These are phyloP conservation scores for Cytospora paraplurivora DNA, from an alignment of 2,329 filamentous ascomycete species.

Conservation along the genomic window DNA sequence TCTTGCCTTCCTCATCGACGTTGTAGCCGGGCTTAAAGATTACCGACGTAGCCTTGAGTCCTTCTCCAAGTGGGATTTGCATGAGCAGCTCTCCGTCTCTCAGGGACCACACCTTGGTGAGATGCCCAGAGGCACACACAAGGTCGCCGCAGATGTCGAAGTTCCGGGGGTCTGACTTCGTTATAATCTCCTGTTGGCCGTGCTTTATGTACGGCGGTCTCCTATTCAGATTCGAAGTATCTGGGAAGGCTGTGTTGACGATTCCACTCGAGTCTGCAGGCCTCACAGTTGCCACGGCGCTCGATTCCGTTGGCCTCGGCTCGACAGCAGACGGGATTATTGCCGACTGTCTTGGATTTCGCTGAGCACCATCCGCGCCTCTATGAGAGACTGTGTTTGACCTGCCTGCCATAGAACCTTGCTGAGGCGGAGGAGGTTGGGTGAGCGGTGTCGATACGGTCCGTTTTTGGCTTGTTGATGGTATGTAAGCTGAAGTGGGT, in stretches of 20 bases:
- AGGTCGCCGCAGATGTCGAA: constrained; percentile 88
- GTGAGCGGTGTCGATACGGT: constrained; percentile 49
- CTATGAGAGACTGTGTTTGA: constrained; percentile 53
- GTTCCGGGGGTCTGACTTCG: constrained; percentile 82
- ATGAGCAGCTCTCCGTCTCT: constrained; percentile 78
- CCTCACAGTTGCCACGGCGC: constrained; percentile 22
- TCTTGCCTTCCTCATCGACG: constrained; percentile 77
- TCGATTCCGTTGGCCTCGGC: constrained; percentile 12
- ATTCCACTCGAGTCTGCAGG: constrained; percentile 48
- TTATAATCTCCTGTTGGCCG: constrained; percentile 74
- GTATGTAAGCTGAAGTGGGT: constrained; percentile 9
- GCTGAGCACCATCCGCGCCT: constrained; percentile 42
- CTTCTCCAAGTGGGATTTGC: constrained; percentile 82
- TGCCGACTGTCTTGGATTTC: constrained; percentile 41
- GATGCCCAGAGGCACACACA: constrained; percentile 81
- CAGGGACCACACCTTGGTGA: constrained; percentile 88
- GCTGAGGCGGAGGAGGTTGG: constrained; percentile 47
- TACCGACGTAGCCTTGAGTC: constrained; percentile 77
- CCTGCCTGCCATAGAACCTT: constrained; percentile 45
- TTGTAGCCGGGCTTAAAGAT: constrained; percentile 81
- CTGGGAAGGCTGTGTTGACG: constrained; percentile 70
- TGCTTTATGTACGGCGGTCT: constrained; percentile 75
- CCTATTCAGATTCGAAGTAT: constrained; percentile 81
- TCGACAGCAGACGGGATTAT: constrained; percentile 14
- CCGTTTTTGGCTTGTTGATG: constrained; percentile 42